Conservation (phyloP, 2,329 filamentous ascomycete genomes). For the Madurella mycetomatis region DNA sequence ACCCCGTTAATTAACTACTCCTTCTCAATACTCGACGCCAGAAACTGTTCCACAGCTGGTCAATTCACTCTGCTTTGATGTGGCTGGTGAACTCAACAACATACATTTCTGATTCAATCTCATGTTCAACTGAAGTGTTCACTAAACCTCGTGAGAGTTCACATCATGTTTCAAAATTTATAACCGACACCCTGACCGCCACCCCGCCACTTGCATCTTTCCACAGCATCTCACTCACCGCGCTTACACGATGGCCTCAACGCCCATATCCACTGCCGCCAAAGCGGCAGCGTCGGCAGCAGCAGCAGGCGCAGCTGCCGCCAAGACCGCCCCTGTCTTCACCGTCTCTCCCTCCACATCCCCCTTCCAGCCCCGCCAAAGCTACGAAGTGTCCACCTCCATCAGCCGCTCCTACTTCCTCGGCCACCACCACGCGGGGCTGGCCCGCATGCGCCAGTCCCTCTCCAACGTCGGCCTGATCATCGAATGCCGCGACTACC, state of each 20-base stretch:
- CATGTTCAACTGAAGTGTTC: background rate
- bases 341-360: conserved; percentile 4
- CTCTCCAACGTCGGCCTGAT: conserved; percentile 80
- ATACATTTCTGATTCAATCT: background rate
- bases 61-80: too few species aligned
- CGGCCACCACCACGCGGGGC: conserved; percentile 81
- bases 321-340: conserved; percentile 5
- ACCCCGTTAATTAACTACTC: background rate
- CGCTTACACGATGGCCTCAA: conserved; percentile 6
- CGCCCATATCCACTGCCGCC: conserved; percentile 2
- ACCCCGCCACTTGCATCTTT: too few species aligned
- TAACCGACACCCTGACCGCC: too few species aligned
- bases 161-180: too few species aligned
- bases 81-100: too few species aligned
- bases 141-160: too few species aligned
- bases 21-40: too few species aligned
- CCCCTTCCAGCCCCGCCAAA: conserved; percentile 68
- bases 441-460: conserved; percentile 75
- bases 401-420: conserved; percentile 90
- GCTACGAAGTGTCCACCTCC: conserved; percentile 66
- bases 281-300: background rate
- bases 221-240: too few species aligned
- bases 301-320: background rate
- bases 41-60: too few species aligned
- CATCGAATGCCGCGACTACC: conserved; percentile 91